These are phyloP conservation scores for Austroboletus rostrupii DNA, from an alignment of 1,284 basidiomycete species.

Conservation along the genomic window DNA sequence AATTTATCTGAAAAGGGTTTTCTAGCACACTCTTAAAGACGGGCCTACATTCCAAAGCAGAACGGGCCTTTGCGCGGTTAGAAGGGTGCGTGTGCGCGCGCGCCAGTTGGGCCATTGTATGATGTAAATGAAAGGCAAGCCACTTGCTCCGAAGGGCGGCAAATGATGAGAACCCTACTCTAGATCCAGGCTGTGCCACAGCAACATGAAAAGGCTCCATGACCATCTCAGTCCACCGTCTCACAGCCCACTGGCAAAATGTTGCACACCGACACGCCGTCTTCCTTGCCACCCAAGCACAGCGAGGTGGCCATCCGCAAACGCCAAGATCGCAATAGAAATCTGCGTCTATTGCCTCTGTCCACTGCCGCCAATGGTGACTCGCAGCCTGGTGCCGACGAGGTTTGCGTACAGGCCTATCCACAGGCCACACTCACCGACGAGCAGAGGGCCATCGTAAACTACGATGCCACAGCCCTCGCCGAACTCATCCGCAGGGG, in stretches of 20 bases:
- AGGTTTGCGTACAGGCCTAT: conserved; percentile 23
- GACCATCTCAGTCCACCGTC: background rate
- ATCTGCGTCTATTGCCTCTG: conserved; percentile 6
- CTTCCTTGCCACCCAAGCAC: background rate
- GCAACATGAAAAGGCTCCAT: background rate
- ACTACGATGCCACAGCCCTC: conserved; percentile 27
- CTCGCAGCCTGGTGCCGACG: conserved; percentile 2
- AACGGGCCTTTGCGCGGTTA: conserved; percentile 53
- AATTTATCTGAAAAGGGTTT: conserved; percentile 67
- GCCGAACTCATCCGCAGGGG: conserved; percentile 19
- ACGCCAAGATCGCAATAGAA: conserved; percentile 19
- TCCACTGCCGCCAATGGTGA: background rate
- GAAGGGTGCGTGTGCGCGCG: conserved; percentile 52
- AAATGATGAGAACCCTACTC: too few relatives aligned
- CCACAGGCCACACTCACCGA: conserved; percentile 26
- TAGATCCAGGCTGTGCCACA: too few relatives aligned
- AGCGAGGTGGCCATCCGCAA: conserved; percentile 24
- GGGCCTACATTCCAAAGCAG: conserved; percentile 43
- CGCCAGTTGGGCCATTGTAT: conserved; percentile 32
- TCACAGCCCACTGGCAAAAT: background rate
- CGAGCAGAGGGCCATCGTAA: conserved; percentile 25
- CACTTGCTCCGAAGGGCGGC: too few relatives aligned
- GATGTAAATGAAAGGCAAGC: too few relatives aligned
- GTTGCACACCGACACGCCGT: conserved; percentile 1
- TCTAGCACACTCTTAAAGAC: conserved; percentile 68